A percentile compares a stretch with the other conserved stretches of the same genome.
These are phyloP conservation scores for Dendrothele bispora DNA, from an alignment of 768 basidiomycete genomes.

Conservation along the genomic window DNA sequence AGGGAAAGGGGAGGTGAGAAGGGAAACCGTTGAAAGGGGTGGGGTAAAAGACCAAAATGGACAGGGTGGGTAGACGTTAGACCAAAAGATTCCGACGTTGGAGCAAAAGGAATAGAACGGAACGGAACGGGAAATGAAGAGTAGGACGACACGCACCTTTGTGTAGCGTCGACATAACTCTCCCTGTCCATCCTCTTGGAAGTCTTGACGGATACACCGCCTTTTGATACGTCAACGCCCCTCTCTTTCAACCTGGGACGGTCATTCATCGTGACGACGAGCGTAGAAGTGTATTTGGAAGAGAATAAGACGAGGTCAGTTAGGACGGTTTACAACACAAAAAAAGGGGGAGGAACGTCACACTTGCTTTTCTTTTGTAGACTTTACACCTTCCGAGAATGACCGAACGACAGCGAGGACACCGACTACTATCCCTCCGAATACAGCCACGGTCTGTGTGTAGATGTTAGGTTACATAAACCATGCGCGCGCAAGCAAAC, in stretches of 20 bases:
- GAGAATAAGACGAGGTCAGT: neutral
- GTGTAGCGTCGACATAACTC: slow-evolving; percentile 72
- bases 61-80: too few relatives aligned
- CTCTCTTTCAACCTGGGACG: slow-evolving; percentile 50
- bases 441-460: slow-evolving; percentile 52
- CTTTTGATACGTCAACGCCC: slow-evolving; percentile 57
- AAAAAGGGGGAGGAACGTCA: neutral
- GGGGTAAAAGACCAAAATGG: neutral
- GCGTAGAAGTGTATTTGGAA: neutral
- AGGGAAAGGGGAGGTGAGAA: neutral
- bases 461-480: too few relatives aligned
- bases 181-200: slow-evolving; percentile 56
- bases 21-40: neutral
- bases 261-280: neutral
- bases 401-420: slow-evolving; percentile 35
- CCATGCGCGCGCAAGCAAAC: too few relatives aligned
- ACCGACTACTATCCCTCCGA: slow-evolving; percentile 46
- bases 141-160: slow-evolving; percentile 62
- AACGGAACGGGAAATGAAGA: neutral
- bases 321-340: neutral
- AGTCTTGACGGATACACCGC: slow-evolving; percentile 68
- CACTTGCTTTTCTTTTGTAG: slow-evolving; percentile 58
- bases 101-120: neutral
- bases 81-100: too few relatives aligned
- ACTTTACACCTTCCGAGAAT: slow-evolving; percentile 42